phyloP scores from a whole-genome alignment of 176 grass and related monocot species.

The Musa beccarii region DNA sequence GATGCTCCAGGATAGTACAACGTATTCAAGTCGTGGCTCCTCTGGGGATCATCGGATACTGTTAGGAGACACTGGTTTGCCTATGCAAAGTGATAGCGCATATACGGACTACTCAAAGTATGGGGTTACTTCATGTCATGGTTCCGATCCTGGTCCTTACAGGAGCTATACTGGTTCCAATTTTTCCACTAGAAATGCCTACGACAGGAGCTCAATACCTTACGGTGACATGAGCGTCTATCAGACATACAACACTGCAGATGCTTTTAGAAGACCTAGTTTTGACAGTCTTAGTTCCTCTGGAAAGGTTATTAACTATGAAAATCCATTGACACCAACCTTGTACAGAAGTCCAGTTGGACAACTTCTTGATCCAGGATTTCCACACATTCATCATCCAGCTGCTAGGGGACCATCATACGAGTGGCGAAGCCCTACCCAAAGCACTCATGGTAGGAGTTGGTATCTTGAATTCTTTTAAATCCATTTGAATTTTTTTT shows the following conservation, averaged over 20 bases:
- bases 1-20: conserved; percentile 23
- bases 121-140: conserved; percentile 19
- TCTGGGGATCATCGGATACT: conserved; percentile 3
- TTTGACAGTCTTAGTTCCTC: conserved; percentile 28
- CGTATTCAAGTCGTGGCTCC: conserved; percentile 20
- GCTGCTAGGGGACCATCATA: conserved; percentile 9
- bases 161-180: conserved; percentile 6
- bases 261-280: conserved; percentile 20
- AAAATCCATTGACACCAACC: conserved; percentile 20
- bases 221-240: conserved; percentile 6
- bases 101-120: conserved; percentile 26
- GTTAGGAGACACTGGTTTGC: conserved; percentile 11
- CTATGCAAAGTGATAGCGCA: conserved; percentile 15
- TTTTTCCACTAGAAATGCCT: conserved; percentile 11
- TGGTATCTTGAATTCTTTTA: neutral
- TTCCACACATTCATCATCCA: conserved; percentile 12
- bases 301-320: conserved; percentile 7
- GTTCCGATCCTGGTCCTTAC: conserved; percentile 12
- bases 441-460: conserved; percentile 25
- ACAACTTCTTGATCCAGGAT: conserved; percentile 3
- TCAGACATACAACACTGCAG: conserved; percentile 3
- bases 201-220: conserved; percentile 14
- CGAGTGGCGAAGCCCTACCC: conserved; percentile 17
- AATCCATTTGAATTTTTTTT: neutral
- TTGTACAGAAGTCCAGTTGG: neutral